Evolutionary conservation across 2,329 filamentous ascomycete genomes (phyloP).

Genomic region (Xylaria sp.): DNA sequence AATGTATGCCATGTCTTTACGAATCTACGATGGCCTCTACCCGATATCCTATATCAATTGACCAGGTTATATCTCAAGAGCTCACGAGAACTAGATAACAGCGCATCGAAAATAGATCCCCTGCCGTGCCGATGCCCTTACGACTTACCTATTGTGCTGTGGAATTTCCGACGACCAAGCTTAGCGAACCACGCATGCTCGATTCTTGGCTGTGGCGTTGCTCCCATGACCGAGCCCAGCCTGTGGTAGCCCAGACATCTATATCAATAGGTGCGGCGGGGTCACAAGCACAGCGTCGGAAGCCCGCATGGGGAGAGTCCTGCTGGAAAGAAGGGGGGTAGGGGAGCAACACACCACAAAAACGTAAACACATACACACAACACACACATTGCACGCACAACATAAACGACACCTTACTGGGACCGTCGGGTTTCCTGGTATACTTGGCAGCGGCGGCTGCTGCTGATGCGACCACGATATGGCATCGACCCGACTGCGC

Average conservation of each 20-base stretch:
- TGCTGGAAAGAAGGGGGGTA: neutral
- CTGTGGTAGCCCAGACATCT: slow-evolving; percentile 10
- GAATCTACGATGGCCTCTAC: too few species aligned
- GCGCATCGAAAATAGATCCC: too few species aligned
- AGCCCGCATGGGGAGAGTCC: slow-evolving; percentile 17
- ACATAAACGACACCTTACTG: slow-evolving; percentile 9
- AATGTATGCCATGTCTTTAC: too few species aligned
- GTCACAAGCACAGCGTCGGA: slow-evolving; percentile 17
- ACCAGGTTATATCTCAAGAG: too few species aligned
- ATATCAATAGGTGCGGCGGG: slow-evolving; percentile 1
- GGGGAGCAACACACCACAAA: neutral
- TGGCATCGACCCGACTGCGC: neutral
- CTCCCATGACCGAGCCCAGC: slow-evolving; percentile 8
- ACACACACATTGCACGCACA: too few species aligned
- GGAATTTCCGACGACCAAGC: slow-evolving; percentile 1
- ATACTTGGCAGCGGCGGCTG: too few species aligned
- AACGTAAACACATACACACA: too few species aligned
- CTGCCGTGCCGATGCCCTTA: neutral
- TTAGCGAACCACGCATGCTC: neutral
- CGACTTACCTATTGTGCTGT: neutral
- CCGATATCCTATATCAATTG: too few species aligned
- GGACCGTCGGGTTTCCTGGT: slow-evolving; percentile 12
- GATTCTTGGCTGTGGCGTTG: slow-evolving; percentile 2
- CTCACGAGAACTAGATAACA: too few species aligned
- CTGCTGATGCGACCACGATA: slow-evolving; percentile 5